Percentiles rank a stretch among this genome's conserved stretches.
These are phyloP conservation scores for Neofusicoccum umdonicola DNA, from an alignment of 2,329 filamentous ascomycete genomes.

Conservation along the genomic window DNA sequence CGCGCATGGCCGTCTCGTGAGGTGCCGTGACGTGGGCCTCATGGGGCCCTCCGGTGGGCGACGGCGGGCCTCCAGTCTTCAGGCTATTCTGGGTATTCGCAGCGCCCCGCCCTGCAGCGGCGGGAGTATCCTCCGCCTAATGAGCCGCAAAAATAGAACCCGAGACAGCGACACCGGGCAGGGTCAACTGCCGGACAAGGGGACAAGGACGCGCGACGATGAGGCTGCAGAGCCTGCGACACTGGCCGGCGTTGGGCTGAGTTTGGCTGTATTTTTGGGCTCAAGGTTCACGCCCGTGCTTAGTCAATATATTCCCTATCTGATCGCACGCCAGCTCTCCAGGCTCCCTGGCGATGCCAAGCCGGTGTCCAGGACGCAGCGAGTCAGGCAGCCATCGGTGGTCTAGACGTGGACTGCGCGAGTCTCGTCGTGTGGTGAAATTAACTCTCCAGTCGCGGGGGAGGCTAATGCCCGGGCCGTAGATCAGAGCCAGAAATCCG, in stretches of 20 bases:
- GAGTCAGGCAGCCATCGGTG: slow-evolving; percentile 4
- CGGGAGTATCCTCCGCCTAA: slow-evolving; percentile 1
- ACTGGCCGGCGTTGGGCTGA: slow-evolving; percentile 8
- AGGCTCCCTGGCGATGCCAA: background rate
- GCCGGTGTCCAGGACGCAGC: background rate
- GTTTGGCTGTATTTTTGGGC: slow-evolving; percentile 4
- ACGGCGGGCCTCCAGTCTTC: background rate
- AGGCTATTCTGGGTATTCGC: slow-evolving; percentile 14
- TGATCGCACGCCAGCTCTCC: background rate
- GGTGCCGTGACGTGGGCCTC: background rate
- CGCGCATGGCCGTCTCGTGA: slow-evolving; percentile 1
- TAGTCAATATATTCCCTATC: background rate
- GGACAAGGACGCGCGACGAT: background rate
- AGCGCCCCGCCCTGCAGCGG: slow-evolving; percentile 3
- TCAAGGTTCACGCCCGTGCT: slow-evolving; percentile 9
- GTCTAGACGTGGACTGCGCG: background rate
- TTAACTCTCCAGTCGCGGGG: background rate
- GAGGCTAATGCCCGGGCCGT: background rate
- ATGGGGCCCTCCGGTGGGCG: slow-evolving; percentile 5
- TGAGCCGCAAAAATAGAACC: slow-evolving; percentile 11
- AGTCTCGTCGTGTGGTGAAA: slow-evolving; percentile 12
- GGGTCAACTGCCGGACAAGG: slow-evolving; percentile 4
- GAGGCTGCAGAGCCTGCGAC: slow-evolving; percentile 7
- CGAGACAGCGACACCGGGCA: background rate
- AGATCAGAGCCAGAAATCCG: background rate